Conservation (phyloP, 1,139 yeast species). For the Hemisphaericaspora xylofermentans region DNA sequence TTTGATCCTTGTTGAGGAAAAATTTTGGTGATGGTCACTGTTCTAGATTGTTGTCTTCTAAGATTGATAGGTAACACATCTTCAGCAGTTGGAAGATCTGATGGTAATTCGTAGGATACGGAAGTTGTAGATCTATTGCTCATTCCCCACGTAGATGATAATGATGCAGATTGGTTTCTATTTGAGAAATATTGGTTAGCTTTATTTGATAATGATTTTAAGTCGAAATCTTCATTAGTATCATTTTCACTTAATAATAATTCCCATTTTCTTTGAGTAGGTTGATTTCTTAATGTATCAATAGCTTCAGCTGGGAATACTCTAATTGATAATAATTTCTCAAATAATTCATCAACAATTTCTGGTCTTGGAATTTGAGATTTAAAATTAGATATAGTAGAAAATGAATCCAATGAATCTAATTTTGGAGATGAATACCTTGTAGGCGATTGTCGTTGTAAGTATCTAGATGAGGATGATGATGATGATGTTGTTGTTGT, state of each 20-base stretch:
- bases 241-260: slow-evolving; percentile 43
- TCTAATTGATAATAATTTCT: slow-evolving; percentile 36
- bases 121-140: slow-evolving; percentile 3
- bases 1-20: slow-evolving; percentile 5
- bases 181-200: slow-evolving; percentile 7
- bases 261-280: slow-evolving; percentile 47
- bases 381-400: slow-evolving; percentile 30
- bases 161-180: slow-evolving; percentile 3
- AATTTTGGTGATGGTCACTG: slow-evolving; percentile 8
- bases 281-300: slow-evolving; percentile 29
- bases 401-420: slow-evolving; percentile 31
- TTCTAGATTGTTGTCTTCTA: slow-evolving; percentile 1
- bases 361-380: slow-evolving; percentile 37
- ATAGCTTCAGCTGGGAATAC: slow-evolving; percentile 39
- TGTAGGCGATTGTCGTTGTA: slow-evolving; percentile 8
- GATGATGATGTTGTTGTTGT: no score
- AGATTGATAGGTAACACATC: neutral
- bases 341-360: slow-evolving; percentile 41
- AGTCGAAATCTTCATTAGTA: slow-evolving; percentile 37
- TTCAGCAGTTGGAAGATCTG: neutral
- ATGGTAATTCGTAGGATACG: neutral
- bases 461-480: no score
- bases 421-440: slow-evolving; percentile 13
- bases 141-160: neutral
- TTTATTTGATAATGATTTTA: slow-evolving; percentile 19